Base-by-base conservation (phyloP, 2,329 filamentous ascomycete species). In the Xylaria sp. region DNA sequence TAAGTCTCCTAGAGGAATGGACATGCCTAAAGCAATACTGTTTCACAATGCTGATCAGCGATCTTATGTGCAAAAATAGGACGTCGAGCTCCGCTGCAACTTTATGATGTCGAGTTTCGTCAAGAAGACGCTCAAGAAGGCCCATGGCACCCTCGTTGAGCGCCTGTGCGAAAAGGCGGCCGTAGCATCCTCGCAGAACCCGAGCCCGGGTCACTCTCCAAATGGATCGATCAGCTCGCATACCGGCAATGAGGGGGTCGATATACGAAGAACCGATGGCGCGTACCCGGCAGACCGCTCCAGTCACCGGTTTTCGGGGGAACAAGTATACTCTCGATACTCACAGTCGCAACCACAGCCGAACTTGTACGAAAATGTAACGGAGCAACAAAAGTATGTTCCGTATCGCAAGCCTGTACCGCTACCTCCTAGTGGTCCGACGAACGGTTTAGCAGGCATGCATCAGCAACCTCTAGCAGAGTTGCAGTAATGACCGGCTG, bases 61-160 rank as follows among this genome's bases (percentile, higher is more conserved):
- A 46, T 40, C 36, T 3, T 57, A 38, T 31, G 28, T 38, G 42
- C 33, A 11, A 28, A 56, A 28, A 61, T 31, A 78, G 82, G 93
- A 97, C 72, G 90, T 96, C 58, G 90, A 93, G 71, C 89, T 97
- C 84, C 87, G 87, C 66, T 97, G 93, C 82, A 95, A 94, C 75
- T 82, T 93, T 66, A 83, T 96, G 70, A 87, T 96, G 82, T 86
- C 89, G 0, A 81, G 83, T 7, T 97, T 97, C 76, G 92, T 97
- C 67, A 94, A 92, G 83, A 92, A 89, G 81, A 96, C 92, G 15
- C 85, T 97, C 54, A 92, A 92, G 75, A 92, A 92, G 76, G 88
- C 92, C 0, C 93, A 97, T 75, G 85, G 84, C 10, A 83, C 86
- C 2, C 84, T 97, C 4, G 91, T 95, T 2, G 88, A 91, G 3